phyloP scores from a whole-genome alignment of 2,329 filamentous ascomycete genomes.

The Colletotrichum sansevieriae region DNA sequence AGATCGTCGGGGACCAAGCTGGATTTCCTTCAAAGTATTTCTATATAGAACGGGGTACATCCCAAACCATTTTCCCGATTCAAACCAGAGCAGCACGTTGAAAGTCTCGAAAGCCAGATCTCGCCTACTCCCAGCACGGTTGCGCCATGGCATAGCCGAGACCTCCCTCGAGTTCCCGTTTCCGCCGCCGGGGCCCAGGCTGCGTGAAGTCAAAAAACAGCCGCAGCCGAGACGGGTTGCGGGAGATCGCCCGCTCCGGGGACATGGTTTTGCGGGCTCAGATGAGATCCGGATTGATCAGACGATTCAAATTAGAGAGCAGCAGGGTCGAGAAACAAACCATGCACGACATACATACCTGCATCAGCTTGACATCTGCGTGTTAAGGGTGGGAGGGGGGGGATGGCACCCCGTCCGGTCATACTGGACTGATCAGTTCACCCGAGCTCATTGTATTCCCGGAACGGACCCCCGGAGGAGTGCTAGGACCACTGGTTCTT shows the following conservation, averaged over 20 bases:
- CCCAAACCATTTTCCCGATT: too few species aligned
- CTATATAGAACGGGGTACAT: too few species aligned
- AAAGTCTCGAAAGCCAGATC: too few species aligned
- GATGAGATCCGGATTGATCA: constrained; percentile 7
- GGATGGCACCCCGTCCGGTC: too few species aligned
- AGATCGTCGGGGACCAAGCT: neutral
- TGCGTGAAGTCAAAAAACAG: constrained; percentile 6
- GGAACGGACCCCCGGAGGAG: neutral
- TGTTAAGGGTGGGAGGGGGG: neutral
- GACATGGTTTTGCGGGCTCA: neutral
- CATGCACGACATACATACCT: constrained; percentile 20
- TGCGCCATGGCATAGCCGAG: neutral
- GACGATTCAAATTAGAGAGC: neutral
- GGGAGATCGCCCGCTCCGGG: constrained; percentile 27
- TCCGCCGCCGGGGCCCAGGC: neutral
- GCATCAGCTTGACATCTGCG: constrained; percentile 3
- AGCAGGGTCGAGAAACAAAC: constrained; percentile 7
- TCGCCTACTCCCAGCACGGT: neutral
- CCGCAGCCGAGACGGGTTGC: constrained; percentile 10
- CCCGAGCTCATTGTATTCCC: neutral
- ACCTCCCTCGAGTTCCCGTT: neutral
- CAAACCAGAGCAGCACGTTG: too few species aligned
- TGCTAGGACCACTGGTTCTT: neutral
- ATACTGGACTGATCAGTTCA: neutral
- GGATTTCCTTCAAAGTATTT: neutral